Evolutionary conservation across 306 rosid genomes (phyloP).

Genomic region (Vigna unguiculata): DNA sequence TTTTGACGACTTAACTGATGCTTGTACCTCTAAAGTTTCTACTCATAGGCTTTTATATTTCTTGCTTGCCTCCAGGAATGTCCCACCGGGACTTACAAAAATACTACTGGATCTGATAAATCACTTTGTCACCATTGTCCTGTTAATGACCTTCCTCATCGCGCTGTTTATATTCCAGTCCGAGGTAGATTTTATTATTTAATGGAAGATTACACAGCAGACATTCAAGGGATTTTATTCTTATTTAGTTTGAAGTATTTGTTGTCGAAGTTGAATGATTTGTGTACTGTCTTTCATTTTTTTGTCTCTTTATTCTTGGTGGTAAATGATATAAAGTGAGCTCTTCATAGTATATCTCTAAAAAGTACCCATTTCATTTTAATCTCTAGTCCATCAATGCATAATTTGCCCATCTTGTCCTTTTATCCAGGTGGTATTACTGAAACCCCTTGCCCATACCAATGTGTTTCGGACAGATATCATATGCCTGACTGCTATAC

Average conservation of each 20-base stretch:
- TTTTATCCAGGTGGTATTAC: slow-evolving; percentile 78
- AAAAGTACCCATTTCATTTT: neutral
- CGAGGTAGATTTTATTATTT: slow-evolving; percentile 70
- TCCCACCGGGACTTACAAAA: slow-evolving; percentile 93
- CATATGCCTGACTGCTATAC: slow-evolving; percentile 97
- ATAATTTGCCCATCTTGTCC: slow-evolving; percentile 25
- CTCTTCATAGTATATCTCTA: neutral
- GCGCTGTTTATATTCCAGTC: slow-evolving; percentile 75
- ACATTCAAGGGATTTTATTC: slow-evolving; percentile 2
- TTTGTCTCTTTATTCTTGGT: neutral
- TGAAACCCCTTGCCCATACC: slow-evolving; percentile 89
- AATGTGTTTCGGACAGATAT: slow-evolving; percentile 93
- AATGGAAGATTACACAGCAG: slow-evolving; percentile 32
- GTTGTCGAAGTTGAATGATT: slow-evolving; percentile 27
- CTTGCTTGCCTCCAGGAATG: slow-evolving; percentile 74
- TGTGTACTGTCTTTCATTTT: neutral
- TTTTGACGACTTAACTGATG: slow-evolving; percentile 41
- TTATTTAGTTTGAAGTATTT: neutral
- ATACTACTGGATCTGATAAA: slow-evolving; percentile 82
- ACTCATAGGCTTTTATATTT: slow-evolving; percentile 31
- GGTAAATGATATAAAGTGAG: neutral
- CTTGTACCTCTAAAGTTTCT: slow-evolving; percentile 20
- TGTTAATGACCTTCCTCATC: slow-evolving; percentile 76
- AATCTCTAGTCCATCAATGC: slow-evolving; percentile 13
- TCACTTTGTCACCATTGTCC: slow-evolving; percentile 85